Percentiles rank a stretch among this genome's conserved stretches.
Evolutionary conservation across 495 filamentous ascomycete species (phyloP).

Genomic region (Tuber calosporum): DNA sequence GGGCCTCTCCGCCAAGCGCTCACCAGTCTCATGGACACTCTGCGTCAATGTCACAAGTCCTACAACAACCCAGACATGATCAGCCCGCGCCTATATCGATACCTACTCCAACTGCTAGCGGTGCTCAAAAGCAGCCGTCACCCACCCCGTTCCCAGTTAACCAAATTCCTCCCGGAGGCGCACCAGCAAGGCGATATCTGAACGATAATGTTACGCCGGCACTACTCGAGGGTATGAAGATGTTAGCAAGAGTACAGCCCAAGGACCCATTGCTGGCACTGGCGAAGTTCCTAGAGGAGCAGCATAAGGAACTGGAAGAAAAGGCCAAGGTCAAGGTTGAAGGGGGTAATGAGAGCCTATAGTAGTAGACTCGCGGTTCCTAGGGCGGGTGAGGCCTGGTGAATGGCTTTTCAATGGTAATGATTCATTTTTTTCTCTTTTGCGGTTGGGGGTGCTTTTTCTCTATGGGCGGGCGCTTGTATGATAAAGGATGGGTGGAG

Average conservation of each 20-base stretch:
- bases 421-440: not conserved
- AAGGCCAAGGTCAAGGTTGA: slow-evolving; percentile 30
- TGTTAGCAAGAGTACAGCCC: slow-evolving; percentile 72
- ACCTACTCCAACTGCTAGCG: not conserved
- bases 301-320: slow-evolving; percentile 67
- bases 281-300: slow-evolving; percentile 77
- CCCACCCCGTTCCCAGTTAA: slow-evolving; percentile 49
- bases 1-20: slow-evolving; percentile 4
- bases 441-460: not conserved
- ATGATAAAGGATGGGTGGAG: not conserved
- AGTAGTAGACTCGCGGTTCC: not conserved
- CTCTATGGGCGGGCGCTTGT: not conserved
- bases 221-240: slow-evolving; percentile 88
- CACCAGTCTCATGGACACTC: not conserved
- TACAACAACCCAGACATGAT: not conserved
- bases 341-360: slow-evolving; percentile 14
- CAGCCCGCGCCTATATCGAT: not conserved
- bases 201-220: slow-evolving; percentile 80
- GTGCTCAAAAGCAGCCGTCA: slow-evolving; percentile 39
- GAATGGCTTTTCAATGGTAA: not conserved
- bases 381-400: not conserved
- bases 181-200: slow-evolving; percentile 78
- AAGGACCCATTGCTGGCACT: slow-evolving; percentile 77
- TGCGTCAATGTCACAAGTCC: not conserved
- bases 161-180: slow-evolving; percentile 60